Base-by-base conservation (phyloP, 1,284 basidiomycete genomes). In the Xanthoconium separans region DNA sequence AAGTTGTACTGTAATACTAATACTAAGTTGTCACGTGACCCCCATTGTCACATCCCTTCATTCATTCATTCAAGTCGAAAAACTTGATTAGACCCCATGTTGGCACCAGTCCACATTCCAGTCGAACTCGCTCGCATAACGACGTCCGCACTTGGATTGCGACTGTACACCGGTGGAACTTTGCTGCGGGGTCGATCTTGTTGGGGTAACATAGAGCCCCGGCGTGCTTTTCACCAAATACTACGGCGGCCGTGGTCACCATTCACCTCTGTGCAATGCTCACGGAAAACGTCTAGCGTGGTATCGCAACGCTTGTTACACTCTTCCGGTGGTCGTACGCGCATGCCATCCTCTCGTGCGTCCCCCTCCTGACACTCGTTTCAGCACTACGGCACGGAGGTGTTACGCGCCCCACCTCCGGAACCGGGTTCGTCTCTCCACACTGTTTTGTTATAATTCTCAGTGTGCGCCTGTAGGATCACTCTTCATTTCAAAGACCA, bases 401-500 rank as follows among this genome's bases (percentile, higher is more conserved):
- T 49, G 68, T 82, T 39, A 70, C 73, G 18, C 72, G 82, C 49
- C 81, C 82, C 55, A 64, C 65, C 22, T 76, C 79, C 24, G 82
- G 82, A 53, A 80, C 80, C 55, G 92, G 90, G 90, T 91, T 65
- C 55, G 84, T 76, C 22, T 43, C 30, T 15, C 1, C 2, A 22
- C 27, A 18, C 6, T 45, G 1, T 11, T 2, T 39, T 29, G 12
- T 41, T 8, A 8, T 18, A 13, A 3, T 16, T 22, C 50, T 64
- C 16, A 63, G 24, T 4, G 6, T 20, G 27, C n/a, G 10, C 24
- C 34, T 5, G 4, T 40, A 95, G 95, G 9, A 87, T 98, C 64
- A 95, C 88, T 65, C 75, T 98, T 10, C 85, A 89, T 62, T 98
- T 96, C 76, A 85, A 89, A 62, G 94, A 97, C 71, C 79, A 93